These are phyloP conservation scores for Diversispora eburnea DNA, from an alignment of 192 early-diverging fungal genomes.

Conservation along the genomic window DNA sequence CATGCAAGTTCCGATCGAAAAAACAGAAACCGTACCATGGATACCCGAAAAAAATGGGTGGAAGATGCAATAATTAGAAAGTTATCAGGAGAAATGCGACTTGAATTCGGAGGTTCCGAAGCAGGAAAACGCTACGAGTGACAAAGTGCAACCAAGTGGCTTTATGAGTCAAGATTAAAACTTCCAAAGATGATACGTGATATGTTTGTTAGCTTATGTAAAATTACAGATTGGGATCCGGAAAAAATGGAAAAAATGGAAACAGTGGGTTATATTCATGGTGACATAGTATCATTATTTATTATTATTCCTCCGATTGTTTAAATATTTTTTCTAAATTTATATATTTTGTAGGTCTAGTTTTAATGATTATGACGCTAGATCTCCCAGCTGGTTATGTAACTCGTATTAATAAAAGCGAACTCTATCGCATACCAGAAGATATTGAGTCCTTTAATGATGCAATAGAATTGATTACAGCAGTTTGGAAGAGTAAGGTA, in stretches of 20 bases:
- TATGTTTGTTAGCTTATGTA: conserved; percentile 21
- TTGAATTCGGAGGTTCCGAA: conserved; percentile 9
- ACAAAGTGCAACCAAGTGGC: conserved; percentile 1
- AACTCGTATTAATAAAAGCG: conserved; percentile 10
- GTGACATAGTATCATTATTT: not conserved
- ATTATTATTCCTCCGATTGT: not conserved
- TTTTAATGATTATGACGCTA: conserved; percentile 21
- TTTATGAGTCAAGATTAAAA: conserved; percentile 7
- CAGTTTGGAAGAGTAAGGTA: conserved; percentile 23
- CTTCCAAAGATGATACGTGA: conserved; percentile 20
- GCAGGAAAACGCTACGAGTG: not conserved
- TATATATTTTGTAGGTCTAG: conserved; percentile 6
- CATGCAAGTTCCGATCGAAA: conserved; percentile 11
- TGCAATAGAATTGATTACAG: conserved; percentile 3
- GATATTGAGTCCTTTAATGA: conserved; percentile 5
- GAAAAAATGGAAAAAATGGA: not conserved
- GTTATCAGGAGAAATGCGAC: not conserved
- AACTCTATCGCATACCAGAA: conserved; percentile 18
- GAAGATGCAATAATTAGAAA: conserved; percentile 26
- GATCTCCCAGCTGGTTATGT: conserved; percentile 22
- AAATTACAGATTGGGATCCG: not conserved
- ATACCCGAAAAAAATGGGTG: conserved; percentile 12
- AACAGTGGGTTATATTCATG: conserved; percentile 21
- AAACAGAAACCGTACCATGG: conserved; percentile 13
- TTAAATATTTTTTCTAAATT: not conserved